Evolutionary conservation across 352 stramenopile genomes (phyloP).

Genomic region (Phytophthora pinifolia): DNA sequence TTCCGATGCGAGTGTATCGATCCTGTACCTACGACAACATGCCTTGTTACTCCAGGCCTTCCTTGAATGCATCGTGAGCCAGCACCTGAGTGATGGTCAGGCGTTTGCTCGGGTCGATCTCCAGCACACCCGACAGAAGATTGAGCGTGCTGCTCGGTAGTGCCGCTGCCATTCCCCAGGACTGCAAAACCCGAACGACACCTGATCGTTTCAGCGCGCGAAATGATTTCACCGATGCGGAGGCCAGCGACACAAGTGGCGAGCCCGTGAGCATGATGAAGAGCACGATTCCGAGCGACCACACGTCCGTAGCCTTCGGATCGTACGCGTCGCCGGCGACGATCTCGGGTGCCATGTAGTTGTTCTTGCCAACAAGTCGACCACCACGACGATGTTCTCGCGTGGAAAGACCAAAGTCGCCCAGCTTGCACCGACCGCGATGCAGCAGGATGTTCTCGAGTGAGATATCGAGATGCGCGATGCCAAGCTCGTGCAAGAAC

Average conservation of each 20-base stretch:
- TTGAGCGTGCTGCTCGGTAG: conserved; percentile 6
- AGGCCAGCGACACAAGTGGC: conserved; percentile 25
- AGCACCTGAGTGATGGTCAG: conserved; percentile 28
- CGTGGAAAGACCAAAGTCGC: conserved; percentile 47
- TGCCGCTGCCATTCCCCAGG: conserved; percentile 6
- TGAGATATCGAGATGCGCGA: conserved; percentile 53
- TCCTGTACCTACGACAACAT: too few species aligned
- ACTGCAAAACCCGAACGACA: conserved; percentile 5
- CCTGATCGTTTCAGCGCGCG: conserved; percentile 12
- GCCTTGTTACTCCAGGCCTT: conserved; percentile 3
- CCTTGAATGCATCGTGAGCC: conserved; percentile 15
- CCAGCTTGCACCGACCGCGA: conserved; percentile 40
- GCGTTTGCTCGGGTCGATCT: conserved; percentile 29
- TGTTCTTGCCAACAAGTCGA: conserved; percentile 30
- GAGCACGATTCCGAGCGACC: conserved; percentile 51
- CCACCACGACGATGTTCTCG: background rate
- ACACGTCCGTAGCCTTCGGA: conserved; percentile 31
- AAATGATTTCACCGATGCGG: conserved; percentile 16
- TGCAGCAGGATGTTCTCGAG: conserved; percentile 52
- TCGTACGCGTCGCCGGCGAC: conserved; percentile 32
- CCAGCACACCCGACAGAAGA: conserved; percentile 29
- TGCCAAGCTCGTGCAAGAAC: conserved; percentile 25
- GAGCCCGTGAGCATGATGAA: conserved; percentile 51
- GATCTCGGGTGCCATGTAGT: conserved; percentile 36
- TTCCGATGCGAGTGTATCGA: too few species aligned